A percentile compares a stretch with the other conserved stretches of the same genome.
Conservation (phyloP, 257 asterid genomes). For the Plantago major region DNA sequence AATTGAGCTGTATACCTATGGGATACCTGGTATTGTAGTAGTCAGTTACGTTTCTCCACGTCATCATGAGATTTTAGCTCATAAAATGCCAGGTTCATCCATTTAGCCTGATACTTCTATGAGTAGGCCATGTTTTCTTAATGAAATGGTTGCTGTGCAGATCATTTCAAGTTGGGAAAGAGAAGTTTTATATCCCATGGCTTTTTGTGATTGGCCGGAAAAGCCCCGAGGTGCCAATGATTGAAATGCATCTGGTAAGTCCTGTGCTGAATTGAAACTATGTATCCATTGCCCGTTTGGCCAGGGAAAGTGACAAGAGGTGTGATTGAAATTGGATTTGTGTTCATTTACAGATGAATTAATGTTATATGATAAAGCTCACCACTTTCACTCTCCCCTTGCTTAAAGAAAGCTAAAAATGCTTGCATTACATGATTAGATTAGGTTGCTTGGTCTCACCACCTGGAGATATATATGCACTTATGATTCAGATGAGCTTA, state of each 20-base stretch:
- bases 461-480: neutral
- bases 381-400: neutral
- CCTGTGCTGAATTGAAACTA: conserved; percentile 13
- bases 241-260: conserved; percentile 82
- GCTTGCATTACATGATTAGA: neutral
- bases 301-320: neutral
- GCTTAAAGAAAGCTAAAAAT: neutral
- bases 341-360: conserved; percentile 5
- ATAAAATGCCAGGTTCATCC: conserved; percentile 1
- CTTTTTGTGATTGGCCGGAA: conserved; percentile 80
- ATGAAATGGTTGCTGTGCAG: conserved; percentile 42
- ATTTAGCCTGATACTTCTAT: neutral
- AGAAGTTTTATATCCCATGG: conserved; percentile 87
- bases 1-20: neutral
- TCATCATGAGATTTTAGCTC: conserved; percentile 2
- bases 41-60: neutral
- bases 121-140: conserved; percentile 14
- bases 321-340: conserved; percentile 2
- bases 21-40: neutral
- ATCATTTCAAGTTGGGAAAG: conserved; percentile 94
- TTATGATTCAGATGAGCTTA: neutral
- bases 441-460: neutral
- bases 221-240: conserved; percentile 92
- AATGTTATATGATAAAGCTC: conserved; percentile 10
- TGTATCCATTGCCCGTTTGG: neutral